phyloP scores from a whole-genome alignment of 306 rosid genomes.

The Gastrolobium bilobum region DNA sequence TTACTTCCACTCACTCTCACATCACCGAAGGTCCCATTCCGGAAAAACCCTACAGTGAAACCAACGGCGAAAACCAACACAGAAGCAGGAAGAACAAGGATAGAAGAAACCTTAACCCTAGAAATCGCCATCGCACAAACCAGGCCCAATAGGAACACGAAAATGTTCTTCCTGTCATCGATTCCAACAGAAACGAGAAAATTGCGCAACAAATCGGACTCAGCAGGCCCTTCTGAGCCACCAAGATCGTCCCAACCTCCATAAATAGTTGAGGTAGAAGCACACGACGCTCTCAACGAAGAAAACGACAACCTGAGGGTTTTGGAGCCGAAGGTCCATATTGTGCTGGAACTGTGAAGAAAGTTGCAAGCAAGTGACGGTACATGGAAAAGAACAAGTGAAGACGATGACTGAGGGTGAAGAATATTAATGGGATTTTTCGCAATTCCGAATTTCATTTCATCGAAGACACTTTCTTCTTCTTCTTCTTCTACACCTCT shows the following conservation, averaged over 20 bases:
- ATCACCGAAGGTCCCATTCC: slow-evolving; percentile 60
- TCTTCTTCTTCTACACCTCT: neutral
- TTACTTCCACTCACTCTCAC: slow-evolving; percentile 59
- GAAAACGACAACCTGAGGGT: slow-evolving; percentile 47
- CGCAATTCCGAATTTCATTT: slow-evolving; percentile 67
- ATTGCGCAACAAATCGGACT: slow-evolving; percentile 66
- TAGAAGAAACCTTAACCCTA: slow-evolving; percentile 86
- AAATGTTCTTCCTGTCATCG: slow-evolving; percentile 70
- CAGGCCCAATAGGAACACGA: slow-evolving; percentile 72
- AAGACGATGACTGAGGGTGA: slow-evolving; percentile 47
- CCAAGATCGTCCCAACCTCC: slow-evolving; percentile 90
- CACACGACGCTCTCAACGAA: slow-evolving; percentile 54
- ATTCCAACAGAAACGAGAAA: slow-evolving; percentile 74
- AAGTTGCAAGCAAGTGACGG: slow-evolving; percentile 48
- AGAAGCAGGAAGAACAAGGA: slow-evolving; percentile 79
- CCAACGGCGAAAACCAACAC: slow-evolving; percentile 79
- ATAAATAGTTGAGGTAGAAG: slow-evolving; percentile 54
- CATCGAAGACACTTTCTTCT: slow-evolving; percentile 49
- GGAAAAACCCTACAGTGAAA: slow-evolving; percentile 73
- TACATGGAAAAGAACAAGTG: slow-evolving; percentile 45
- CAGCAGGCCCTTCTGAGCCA: slow-evolving; percentile 56
- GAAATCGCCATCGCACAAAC: slow-evolving; percentile 87
- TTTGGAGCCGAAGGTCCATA: slow-evolving; percentile 49
- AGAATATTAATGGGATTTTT: slow-evolving; percentile 43
- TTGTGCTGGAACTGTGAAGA: slow-evolving; percentile 42